Base-by-base conservation (phyloP, 2,329 filamentous ascomycete genomes). In the Didymella pomorum region DNA sequence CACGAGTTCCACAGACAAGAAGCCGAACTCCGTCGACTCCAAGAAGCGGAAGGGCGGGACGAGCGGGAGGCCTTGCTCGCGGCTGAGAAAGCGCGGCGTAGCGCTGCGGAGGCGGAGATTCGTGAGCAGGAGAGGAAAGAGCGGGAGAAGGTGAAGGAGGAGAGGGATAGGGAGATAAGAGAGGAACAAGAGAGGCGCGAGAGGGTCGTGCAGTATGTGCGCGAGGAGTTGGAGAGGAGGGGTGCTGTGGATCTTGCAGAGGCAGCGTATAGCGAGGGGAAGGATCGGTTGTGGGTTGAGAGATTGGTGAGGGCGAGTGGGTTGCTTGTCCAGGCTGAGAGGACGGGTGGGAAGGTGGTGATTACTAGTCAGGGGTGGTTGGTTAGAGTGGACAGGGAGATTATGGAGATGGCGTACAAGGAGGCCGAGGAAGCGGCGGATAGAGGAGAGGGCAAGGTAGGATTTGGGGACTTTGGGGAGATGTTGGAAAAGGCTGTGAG, bases 1-100 rank as follows among this genome's bases (percentile, higher is more conserved):
- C 76, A 83, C 65, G 82, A 84, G 62, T 83, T 83, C 63, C 72
- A 79, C 60, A 74, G 80, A 2, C 76, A 79, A 14, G 80, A 82
- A 70, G 80, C 79, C 4, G 81, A 83, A 42, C 73, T 78, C 20
- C 78, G 81, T 20, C 74, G 80, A 0, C 71, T 77, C 1, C 69
- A 69, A 11, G 80, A 81, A 9, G 79, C 76, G 0, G 78, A 77
- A 43, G 78, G 76, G 5, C 76, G 76, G 0, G 78, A 78, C 20
- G 81, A 82, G 64, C 76, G 81, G 1, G 80, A 82, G 51, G 79
- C 77, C 4, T 72, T 71, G 11, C 63, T 79, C 3, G 74, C 72
- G 2, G 72, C 74, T 1, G 80, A 80, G 65, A 75, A 76, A 47
- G 74, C 76, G 53, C 69, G 79, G 46, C 70, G 82, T 2, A 75